These are phyloP conservation scores for Neoconidiobolus thromboides DNA, from an alignment of 371 early-diverging fungal genomes.

Conservation along the genomic window DNA sequence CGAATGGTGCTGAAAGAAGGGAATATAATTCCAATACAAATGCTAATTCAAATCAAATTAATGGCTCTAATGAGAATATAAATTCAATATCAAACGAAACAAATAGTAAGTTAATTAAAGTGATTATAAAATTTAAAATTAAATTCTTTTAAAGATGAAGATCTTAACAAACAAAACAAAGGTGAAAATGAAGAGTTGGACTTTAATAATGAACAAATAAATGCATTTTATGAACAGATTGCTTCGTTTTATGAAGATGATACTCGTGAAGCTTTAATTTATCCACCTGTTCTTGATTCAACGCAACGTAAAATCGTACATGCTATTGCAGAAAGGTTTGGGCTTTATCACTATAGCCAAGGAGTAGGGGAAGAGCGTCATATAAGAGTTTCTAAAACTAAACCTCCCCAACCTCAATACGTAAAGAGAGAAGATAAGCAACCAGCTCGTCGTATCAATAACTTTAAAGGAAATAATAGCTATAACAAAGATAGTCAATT, in stretches of 20 bases:
- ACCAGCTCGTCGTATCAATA: not conserved
- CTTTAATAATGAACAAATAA: constrained; percentile 41
- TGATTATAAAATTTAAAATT: too few relatives aligned
- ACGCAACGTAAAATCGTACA: constrained; percentile 30
- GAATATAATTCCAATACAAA: not conserved
- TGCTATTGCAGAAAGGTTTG: constrained; percentile 31
- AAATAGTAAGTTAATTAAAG: too few relatives aligned
- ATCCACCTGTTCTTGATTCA: constrained; percentile 22
- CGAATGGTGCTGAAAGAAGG: not conserved
- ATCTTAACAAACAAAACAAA: too few relatives aligned
- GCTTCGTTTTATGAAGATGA: constrained; percentile 46
- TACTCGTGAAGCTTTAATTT: constrained; percentile 32
- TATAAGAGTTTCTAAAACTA: constrained; percentile 1
- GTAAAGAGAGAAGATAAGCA: not conserved
- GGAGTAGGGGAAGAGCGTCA: constrained; percentile 24
- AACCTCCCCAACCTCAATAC: not conserved
- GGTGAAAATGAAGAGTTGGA: constrained; percentile 12
- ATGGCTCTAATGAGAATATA: too few relatives aligned
- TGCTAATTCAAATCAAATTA: too few relatives aligned
- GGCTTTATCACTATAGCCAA: constrained; percentile 26
- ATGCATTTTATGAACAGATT: constrained; percentile 43
- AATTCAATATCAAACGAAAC: too few relatives aligned
- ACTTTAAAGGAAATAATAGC: too few relatives aligned
- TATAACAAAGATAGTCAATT: not conserved
- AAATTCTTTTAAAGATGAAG: too few relatives aligned